Evolutionary conservation across 2,329 filamentous ascomycete species (phyloP).

Genomic region (Graphilbum ipis-grandicollis): DNA sequence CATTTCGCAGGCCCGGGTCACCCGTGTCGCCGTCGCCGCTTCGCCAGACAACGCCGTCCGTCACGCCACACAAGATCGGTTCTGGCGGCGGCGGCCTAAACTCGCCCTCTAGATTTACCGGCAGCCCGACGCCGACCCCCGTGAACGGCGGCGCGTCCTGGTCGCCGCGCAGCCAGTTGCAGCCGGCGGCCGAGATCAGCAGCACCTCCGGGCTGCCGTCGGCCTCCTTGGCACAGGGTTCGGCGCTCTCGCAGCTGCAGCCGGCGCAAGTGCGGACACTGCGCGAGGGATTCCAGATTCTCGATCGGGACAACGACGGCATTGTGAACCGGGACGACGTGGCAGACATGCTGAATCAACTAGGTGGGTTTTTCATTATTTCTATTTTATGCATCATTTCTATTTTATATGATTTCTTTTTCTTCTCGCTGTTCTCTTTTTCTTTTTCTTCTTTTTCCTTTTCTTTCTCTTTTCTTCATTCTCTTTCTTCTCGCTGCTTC

Average conservation of each 20-base stretch:
- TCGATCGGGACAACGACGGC: constrained; percentile 80
- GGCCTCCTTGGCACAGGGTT: constrained; percentile 21
- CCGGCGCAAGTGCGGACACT: constrained; percentile 72
- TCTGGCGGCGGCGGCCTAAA: constrained; percentile 11
- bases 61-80: constrained; percentile 36
- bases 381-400: constrained; percentile 1
- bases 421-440: not conserved
- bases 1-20: constrained; percentile 44
- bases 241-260: constrained; percentile 54
- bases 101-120: constrained; percentile 19
- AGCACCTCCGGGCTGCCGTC: not conserved
- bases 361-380: constrained; percentile 35
- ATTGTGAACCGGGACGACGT: constrained; percentile 69
- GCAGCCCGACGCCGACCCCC: constrained; percentile 21
- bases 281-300: constrained; percentile 82
- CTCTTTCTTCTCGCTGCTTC: not conserved
- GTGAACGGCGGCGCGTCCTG: constrained; percentile 20
- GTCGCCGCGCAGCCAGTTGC: constrained; percentile 18
- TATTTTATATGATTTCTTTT: not conserved
- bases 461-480: not conserved
- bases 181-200: constrained; percentile 18
- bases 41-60: constrained; percentile 45
- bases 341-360: constrained; percentile 68
- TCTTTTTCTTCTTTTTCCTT: constrained; percentile 1
- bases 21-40: constrained; percentile 48